These are phyloP conservation scores for California macrophylla DNA, from an alignment of 441 rosid species.

Conservation along the genomic window DNA sequence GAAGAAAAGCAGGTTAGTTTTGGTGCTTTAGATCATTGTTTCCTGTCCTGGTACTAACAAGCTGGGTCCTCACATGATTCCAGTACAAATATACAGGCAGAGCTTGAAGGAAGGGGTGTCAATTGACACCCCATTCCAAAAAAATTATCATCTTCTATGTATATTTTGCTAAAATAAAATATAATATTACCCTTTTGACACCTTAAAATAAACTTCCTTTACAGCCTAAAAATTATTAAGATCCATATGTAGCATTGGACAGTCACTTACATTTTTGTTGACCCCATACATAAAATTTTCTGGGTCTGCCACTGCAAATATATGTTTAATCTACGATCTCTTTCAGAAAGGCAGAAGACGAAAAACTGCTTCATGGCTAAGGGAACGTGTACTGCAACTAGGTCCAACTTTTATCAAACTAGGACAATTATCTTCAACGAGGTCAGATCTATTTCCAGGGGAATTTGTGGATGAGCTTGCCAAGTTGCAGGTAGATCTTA, in stretches of 20 bases:
- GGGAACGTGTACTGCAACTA: constrained; percentile 78
- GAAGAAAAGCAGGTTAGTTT: constrained; percentile 68
- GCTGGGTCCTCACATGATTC: not conserved
- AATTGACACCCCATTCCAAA: too few relatives aligned
- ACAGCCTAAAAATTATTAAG: too few relatives aligned
- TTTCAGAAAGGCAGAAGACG: constrained; percentile 59
- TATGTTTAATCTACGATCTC: not conserved
- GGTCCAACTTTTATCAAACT: constrained; percentile 95
- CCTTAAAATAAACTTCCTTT: too few relatives aligned
- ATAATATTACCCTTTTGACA: not conserved
- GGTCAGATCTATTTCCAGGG: constrained; percentile 78
- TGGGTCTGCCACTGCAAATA: not conserved
- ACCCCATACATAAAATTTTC: not conserved
- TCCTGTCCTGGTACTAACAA: not conserved
- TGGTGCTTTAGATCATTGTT: not conserved
- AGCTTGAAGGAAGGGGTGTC: too few relatives aligned
- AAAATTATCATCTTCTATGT: too few relatives aligned
- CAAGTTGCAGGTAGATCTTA: constrained; percentile 65
- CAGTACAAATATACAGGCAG: not conserved
- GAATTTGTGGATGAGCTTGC: constrained; percentile 94
- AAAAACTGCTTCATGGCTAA: constrained; percentile 79
- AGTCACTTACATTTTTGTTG: too few relatives aligned
- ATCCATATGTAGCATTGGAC: too few relatives aligned
- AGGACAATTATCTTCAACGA: constrained; percentile 84
- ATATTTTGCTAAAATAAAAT: not conserved